phyloP scores from a whole-genome alignment of 768 basidiomycete genomes.

The Lactarius hatsudake region DNA sequence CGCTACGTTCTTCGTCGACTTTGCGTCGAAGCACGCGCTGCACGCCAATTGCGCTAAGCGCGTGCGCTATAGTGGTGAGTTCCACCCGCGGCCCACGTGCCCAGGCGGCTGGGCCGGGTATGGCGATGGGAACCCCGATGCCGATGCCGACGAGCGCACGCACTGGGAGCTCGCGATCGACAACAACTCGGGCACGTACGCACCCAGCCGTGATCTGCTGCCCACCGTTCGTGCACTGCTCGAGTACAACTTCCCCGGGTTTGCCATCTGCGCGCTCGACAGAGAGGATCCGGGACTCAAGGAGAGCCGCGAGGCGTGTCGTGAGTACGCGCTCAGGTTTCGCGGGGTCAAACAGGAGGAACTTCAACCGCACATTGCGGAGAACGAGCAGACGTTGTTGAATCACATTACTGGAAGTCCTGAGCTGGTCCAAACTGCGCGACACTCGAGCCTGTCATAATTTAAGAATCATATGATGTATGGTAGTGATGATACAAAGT shows the following conservation, averaged over 20 bases:
- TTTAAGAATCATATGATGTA: background rate
- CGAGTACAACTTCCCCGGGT: constrained; percentile 71
- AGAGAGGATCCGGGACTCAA: constrained; percentile 53
- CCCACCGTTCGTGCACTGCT: constrained; percentile 59
- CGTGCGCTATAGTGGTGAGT: constrained; percentile 76
- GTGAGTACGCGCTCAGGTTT: constrained; percentile 58
- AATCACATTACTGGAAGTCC: constrained; percentile 28
- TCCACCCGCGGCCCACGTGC: constrained; percentile 61
- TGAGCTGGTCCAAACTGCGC: background rate
- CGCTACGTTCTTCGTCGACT: constrained; percentile 83
- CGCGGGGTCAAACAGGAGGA: constrained; percentile 61
- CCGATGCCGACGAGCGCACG: constrained; percentile 38
- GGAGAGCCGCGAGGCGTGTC: constrained; percentile 62
- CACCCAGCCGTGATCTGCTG: constrained; percentile 63
- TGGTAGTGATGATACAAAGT: background rate
- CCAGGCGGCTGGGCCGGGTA: constrained; percentile 64
- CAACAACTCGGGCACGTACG: constrained; percentile 84
- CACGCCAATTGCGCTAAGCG: constrained; percentile 67
- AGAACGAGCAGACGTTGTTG: constrained; percentile 54
- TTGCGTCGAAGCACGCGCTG: constrained; percentile 83
- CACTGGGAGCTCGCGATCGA: constrained; percentile 83
- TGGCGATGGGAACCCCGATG: constrained; percentile 51
- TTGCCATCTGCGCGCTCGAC: constrained; percentile 53
- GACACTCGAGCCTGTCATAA: constrained; percentile 1
- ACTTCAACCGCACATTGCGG: constrained; percentile 56